Evolutionary conservation across 1,139 yeast genomes (phyloP), one percentile per base, ranked within the genome.

Genomic region (Citeromyces hawaiiensis): DNA sequence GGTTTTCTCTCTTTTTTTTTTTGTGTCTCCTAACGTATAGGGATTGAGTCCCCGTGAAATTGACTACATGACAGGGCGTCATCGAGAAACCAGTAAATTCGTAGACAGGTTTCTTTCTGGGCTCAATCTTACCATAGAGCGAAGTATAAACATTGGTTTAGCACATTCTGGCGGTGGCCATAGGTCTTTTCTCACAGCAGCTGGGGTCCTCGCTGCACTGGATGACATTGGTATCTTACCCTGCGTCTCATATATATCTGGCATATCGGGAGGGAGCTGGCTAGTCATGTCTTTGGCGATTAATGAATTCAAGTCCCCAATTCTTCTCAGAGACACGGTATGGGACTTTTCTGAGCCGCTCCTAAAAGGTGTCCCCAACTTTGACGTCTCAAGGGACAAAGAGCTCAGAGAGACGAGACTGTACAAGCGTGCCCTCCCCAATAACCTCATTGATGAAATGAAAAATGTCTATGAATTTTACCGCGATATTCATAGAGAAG

Each of bases 101-200:
- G 41, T 71, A 2, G 41, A 41, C 11, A 48, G 55, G 2, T 61
- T 68, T 30, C 52, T 76, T n/a, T 45, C 42, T 4, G 59, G 61
- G 37, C 41, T 51, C n/a, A 40, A 45, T 1, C 60, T 66, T 0
- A 57, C 52, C 7, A 61, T 76, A 11, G 81, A 77, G 0, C 35
- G 35, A 33, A 11, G 13, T 7, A 19, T 33, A 11, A 33, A 33
- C 19, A 19, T 33, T 14, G 35, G 35, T 4, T 45, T 78, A 8
- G 75, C 80, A 1, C 49, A 78, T 10, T 76, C 83, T 4, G 87
- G 87, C 1, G 87, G 87, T 4, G 86, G 86, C 0, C 77, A 74
- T 47, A 55, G 87, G 42, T 68, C 86, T 1, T 73, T 79, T 73
- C 51, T 79, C 8, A 66, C 70, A 4, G 78, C 76, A 0, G 78